phyloP scores from a whole-genome alignment of 805 yeast species.

The Yamadazyma sp. region DNA sequence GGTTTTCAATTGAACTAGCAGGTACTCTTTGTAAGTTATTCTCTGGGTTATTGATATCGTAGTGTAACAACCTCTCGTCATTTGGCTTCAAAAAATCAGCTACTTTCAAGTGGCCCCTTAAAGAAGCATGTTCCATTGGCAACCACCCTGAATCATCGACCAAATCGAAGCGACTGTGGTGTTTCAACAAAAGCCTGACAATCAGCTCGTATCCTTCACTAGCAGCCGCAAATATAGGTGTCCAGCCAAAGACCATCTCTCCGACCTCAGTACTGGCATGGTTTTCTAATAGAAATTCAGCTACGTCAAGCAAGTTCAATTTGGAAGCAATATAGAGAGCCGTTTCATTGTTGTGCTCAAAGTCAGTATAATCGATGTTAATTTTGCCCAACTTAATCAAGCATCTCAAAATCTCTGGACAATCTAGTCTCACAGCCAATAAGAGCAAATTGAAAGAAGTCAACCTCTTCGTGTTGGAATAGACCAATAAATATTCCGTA shows the following conservation, averaged over 20 bases:
- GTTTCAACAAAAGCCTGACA: slow-evolving; percentile 51
- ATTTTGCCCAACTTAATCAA: slow-evolving; percentile 58
- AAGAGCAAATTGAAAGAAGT: slow-evolving; percentile 59
- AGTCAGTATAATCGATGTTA: slow-evolving; percentile 62
- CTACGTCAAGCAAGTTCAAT: slow-evolving; percentile 53
- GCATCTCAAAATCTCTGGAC: slow-evolving; percentile 53
- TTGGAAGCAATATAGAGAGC: slow-evolving; percentile 81
- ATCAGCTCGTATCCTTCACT: slow-evolving; percentile 72
- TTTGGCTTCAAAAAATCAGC: slow-evolving; percentile 60
- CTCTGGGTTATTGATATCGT: slow-evolving; percentile 37
- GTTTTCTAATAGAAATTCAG: slow-evolving; percentile 50
- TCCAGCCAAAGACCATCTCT: slow-evolving; percentile 87
- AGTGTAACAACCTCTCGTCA: slow-evolving; percentile 33
- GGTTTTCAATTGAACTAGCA: slow-evolving; percentile 14
- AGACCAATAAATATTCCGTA: slow-evolving; percentile 54
- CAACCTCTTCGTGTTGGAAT: slow-evolving; percentile 39
- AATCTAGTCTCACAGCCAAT: slow-evolving; percentile 67
- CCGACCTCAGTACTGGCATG: slow-evolving; percentile 75
- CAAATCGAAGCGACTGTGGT: slow-evolving; percentile 53
- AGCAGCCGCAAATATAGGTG: slow-evolving; percentile 87
- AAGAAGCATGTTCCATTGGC: slow-evolving; percentile 94
- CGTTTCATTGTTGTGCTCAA: slow-evolving; percentile 64
- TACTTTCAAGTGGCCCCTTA: slow-evolving; percentile 79
- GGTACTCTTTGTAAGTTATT: slow-evolving; percentile 29
- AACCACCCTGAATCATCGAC: slow-evolving; percentile 92